A percentile compares a stretch with the other conserved stretches of the same genome.
phyloP scores from a whole-genome alignment of 495 filamentous ascomycete genomes.

The Antarctomyces pellizariae region DNA sequence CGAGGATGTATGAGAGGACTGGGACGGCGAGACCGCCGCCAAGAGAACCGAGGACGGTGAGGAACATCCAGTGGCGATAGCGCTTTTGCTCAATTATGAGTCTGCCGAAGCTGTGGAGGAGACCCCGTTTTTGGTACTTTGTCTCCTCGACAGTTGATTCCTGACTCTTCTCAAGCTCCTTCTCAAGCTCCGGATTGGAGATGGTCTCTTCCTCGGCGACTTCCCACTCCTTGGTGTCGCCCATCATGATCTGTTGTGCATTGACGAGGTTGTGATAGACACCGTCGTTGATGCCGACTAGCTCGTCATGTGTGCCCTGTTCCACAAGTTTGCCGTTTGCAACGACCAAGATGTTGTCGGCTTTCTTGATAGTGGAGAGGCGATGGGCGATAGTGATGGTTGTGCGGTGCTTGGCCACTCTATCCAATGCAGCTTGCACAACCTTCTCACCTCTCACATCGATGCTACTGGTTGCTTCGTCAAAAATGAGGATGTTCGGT shows the following conservation, averaged over 20 bases:
- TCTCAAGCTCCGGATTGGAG: conserved; percentile 6
- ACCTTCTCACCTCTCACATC: conserved; percentile 32
- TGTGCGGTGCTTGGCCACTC: conserved; percentile 27
- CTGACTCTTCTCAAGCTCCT: conserved; percentile 4
- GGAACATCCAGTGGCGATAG: conserved; percentile 21
- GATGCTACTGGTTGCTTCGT: conserved; percentile 54
- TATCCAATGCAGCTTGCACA: conserved; percentile 32
- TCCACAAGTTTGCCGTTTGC: conserved; percentile 36
- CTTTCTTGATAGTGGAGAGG: conserved; percentile 31
- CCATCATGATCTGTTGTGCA: conserved; percentile 24
- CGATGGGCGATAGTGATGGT: conserved; percentile 40
- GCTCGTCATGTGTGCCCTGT: conserved; percentile 38
- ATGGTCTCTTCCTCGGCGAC: background rate
- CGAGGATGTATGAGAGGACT: conserved; percentile 26
- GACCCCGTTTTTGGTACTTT: conserved; percentile 12
- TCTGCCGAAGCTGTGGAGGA: conserved; percentile 20
- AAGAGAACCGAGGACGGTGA: conserved; percentile 21
- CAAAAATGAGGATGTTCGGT: conserved; percentile 60
- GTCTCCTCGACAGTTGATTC: conserved; percentile 1
- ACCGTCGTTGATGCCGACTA: conserved; percentile 29
- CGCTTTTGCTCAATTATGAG: conserved; percentile 24
- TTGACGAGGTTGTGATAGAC: conserved; percentile 28
- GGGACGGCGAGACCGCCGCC: conserved; percentile 24
- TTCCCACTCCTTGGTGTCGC: conserved; percentile 4
- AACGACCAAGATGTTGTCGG: conserved; percentile 42